Evolutionary conservation across 2,329 filamentous ascomycete species (phyloP).

Genomic region (Teratosphaeria pseudoeucalypti): DNA sequence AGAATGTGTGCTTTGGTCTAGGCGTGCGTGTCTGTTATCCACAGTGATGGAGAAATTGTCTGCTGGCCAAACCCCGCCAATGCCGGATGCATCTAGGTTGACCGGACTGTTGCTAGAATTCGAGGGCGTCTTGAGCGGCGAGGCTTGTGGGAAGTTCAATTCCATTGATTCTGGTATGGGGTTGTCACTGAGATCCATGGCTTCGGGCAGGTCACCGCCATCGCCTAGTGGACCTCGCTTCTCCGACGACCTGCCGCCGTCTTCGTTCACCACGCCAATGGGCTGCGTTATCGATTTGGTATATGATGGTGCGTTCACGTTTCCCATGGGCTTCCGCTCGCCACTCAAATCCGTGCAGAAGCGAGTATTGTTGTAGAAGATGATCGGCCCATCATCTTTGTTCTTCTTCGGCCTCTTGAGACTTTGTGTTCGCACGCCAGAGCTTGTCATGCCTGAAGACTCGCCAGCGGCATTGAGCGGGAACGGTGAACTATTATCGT

Average conservation of each 20-base stretch:
- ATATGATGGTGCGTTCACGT: conserved; percentile 13
- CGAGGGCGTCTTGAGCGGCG: conserved; percentile 12
- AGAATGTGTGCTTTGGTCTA: conserved; percentile 9
- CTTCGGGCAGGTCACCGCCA: conserved; percentile 20
- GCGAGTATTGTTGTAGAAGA: conserved; percentile 69
- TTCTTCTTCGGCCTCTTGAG: conserved; percentile 35
- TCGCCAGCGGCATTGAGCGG: conserved; percentile 16
- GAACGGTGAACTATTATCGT: conserved; percentile 24
- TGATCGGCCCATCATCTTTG: conserved; percentile 61
- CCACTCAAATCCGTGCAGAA: conserved; percentile 75
- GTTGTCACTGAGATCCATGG: conserved; percentile 28
- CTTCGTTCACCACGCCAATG: conserved; percentile 7
- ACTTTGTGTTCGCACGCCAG: conserved; percentile 36
- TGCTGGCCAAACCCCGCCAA: conserved; percentile 51
- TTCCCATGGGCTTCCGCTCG: conserved; percentile 34
- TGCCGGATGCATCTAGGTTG: conserved; percentile 41
- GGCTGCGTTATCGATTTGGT: conserved; percentile 8
- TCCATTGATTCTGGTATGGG: conserved; percentile 25
- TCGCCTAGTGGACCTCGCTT: conserved; percentile 22
- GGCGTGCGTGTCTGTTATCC: conserved; percentile 18
- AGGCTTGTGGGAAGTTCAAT: conserved; percentile 27
- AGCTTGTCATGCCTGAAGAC: conserved; percentile 35
- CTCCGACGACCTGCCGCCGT: conserved; percentile 12
- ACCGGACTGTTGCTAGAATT: conserved; percentile 9
- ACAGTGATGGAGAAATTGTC: conserved; percentile 47